Evolutionary conservation across 202 grass and related monocot species (phyloP), one percentile per base, ranked within the genome.

Genomic region (Brachypodium distachyon): DNA sequence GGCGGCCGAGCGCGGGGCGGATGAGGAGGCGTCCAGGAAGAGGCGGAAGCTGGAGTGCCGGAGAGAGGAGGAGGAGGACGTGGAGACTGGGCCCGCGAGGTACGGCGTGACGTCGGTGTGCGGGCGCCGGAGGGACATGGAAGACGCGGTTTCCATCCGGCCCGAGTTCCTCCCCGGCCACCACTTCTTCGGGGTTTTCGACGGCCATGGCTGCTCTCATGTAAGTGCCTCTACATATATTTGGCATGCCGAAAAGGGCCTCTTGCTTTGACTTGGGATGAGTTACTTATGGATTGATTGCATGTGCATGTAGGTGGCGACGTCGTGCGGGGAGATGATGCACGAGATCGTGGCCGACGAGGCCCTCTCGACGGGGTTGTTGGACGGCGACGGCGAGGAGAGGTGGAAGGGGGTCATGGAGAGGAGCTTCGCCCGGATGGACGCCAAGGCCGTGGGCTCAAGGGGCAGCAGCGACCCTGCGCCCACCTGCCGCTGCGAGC

Each of bases 121-220:
- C 75, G 91, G 94, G 1, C 78, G 88, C 7, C 74, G 94, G 76
- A 91, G 86, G 85, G 86, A 97, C 60, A 97, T 97, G 94, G 94
- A 97, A 79, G 94, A 97, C 58, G 38, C 86, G 2, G 90, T 97
- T 0, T 89, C 88, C 3, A 2, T 90, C 4, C 83, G 53, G 2
- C 74, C 71, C 6, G 83, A 38, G 19, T 91, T 97, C 73, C 40
- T 94, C 44, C 22, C 61, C 36, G 76, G 72, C 25, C 77, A 91
- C 79, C 85, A 97, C 74, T 97, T 93, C 86, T 97, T 94, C 71
- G 94, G 74, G 27, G 82, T 97, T 2, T 97, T 87, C 82, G 94
- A 94, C 66, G 94, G 94, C 71, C 91, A 97, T 32, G 94, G 94
- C 39, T 97, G 94, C 86, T 97, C 91, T 0, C 94, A 97, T 84